phyloP scores from a whole-genome alignment of 768 basidiomycete species.

The Cystofilobasidium ferigula region DNA sequence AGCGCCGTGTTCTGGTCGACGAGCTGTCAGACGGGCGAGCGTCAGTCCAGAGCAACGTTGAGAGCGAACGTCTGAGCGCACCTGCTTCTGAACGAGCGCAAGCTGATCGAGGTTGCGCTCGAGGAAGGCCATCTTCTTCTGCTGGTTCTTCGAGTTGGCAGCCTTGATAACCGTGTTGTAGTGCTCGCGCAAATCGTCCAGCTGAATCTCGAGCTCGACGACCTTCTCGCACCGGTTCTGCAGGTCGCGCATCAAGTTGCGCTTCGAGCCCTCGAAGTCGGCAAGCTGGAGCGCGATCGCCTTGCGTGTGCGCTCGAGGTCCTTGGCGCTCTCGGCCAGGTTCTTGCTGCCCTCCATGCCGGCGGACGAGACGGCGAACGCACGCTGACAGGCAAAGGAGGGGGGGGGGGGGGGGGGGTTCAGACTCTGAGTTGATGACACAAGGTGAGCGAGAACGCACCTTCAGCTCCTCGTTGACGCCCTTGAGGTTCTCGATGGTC shows the following conservation, averaged over 20 bases:
- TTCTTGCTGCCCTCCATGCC: conserved; percentile 96
- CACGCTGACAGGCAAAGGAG: conserved; percentile 57
- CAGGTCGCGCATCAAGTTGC: conserved; percentile 94
- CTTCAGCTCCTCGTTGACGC: conserved; percentile 96
- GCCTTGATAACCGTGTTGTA: conserved; percentile 98
- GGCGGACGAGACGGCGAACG: conserved; percentile 91
- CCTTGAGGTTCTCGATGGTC: conserved; percentile 82
- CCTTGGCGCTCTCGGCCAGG: conserved; percentile 90
- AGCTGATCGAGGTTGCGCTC: conserved; percentile 93
- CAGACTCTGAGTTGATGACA: background rate
- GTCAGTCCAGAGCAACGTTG: background rate
- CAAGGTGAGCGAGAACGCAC: conserved; percentile 42
- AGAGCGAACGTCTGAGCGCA: conserved; percentile 30
- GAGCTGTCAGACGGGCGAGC: conserved; percentile 47
- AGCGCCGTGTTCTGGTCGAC: conserved; percentile 95
- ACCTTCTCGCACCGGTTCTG: conserved; percentile 99
- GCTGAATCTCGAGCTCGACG: conserved; percentile 94
- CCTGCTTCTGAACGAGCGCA: conserved; percentile 94
- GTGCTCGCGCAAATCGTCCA: conserved; percentile 97
- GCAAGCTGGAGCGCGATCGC: conserved; percentile 95
- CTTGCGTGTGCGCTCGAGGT: conserved; percentile 90
- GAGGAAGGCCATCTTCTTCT: conserved; percentile 98
- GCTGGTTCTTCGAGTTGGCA: conserved; percentile 95
- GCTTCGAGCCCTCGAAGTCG: conserved; percentile 97
- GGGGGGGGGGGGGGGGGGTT: background rate